Base-by-base conservation (phyloP, 345 rosid species). In the Acer yangbiense region DNA sequence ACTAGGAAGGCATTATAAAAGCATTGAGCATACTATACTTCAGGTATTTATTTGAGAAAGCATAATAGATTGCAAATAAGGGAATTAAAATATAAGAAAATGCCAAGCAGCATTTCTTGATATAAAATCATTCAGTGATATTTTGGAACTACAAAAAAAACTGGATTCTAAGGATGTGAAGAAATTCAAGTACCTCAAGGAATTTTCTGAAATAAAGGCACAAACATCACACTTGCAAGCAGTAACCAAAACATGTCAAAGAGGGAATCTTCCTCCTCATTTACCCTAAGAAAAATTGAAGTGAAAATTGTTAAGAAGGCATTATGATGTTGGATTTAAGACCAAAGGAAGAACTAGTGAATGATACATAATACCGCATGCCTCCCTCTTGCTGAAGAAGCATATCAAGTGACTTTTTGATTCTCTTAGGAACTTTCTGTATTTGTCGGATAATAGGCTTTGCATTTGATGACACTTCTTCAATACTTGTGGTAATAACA, bases 191-290 rank as follows among this genome's bases (percentile, higher is more conserved):
- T 79, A 93, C 99, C 99, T 90, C 98, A 98, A 65, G 99, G 97
- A 86, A 95, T 84, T 85, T 91, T 95, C 89, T 95, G 99, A 90
- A 95, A 93, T 72, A 90, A 76, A 52, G 99, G 99, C 83, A 95
- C 99, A 87, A 96, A 96, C 81, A 96, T 89, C 79, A 96, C 99
- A 78, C 99, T 96, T 43, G 99, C 99, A 76, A 95, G 93, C 76
- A 95, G 89, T 72, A 95, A 80, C 91, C 97, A 91, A 83, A 95
- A 76, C 80, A 95, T 87, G 81, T 95, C 99, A 80, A 91, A 82
- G 65, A 93, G 94, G 52, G 99, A 95, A 71, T 98, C 98, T 79
- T 93, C 99, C 87, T 93, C 99, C 86, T 89, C 99, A 66, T 95
- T 95, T 76, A 95, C 81, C 99, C 92, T n/a, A 84, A 52, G 41